phyloP scores from a whole-genome alignment of 257 asterid species.

The Ophiorrhiza pumila region DNA sequence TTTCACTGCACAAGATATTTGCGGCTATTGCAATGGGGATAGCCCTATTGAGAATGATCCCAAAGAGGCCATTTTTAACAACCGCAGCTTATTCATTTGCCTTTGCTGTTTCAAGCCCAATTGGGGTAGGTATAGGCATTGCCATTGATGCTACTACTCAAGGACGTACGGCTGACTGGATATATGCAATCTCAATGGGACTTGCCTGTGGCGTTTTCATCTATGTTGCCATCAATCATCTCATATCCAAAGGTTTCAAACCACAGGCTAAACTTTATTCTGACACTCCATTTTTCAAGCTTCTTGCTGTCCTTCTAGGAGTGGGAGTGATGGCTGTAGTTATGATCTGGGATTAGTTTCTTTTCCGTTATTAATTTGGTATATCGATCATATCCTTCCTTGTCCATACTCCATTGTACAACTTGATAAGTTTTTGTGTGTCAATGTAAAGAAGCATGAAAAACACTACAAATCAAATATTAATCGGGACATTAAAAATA shows the following conservation, averaged over 20 bases:
- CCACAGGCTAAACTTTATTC: slow-evolving; percentile 40
- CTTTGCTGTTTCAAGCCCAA: slow-evolving; percentile 75
- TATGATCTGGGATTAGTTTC: slow-evolving; percentile 77
- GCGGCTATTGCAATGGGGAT: slow-evolving; percentile 94
- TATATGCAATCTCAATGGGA: slow-evolving; percentile 82
- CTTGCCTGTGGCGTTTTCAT: slow-evolving; percentile 77
- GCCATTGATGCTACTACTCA: slow-evolving; percentile 77
- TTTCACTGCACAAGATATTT: slow-evolving; percentile 78
- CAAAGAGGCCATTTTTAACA: slow-evolving; percentile 69
- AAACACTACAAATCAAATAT: neutral
- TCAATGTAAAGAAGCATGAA: neutral
- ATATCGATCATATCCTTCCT: neutral
- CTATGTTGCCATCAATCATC: slow-evolving; percentile 78
- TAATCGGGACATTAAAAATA: neutral
- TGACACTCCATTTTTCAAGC: slow-evolving; percentile 66
- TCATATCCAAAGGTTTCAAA: slow-evolving; percentile 66
- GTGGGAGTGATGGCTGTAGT: slow-evolving; percentile 72
- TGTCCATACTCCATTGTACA: neutral
- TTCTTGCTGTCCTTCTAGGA: slow-evolving; percentile 69
- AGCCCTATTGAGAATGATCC: slow-evolving; percentile 78
- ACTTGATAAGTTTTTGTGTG: neutral
- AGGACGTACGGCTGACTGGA: slow-evolving; percentile 69
- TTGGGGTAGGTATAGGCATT: slow-evolving; percentile 84
- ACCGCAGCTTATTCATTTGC: slow-evolving; percentile 71
- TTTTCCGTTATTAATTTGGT: neutral